Evolutionary conservation across 2,329 filamentous ascomycete species (phyloP), one percentile per base, ranked within the genome.

Genomic region (Cordyceps cateniannulata): DNA sequence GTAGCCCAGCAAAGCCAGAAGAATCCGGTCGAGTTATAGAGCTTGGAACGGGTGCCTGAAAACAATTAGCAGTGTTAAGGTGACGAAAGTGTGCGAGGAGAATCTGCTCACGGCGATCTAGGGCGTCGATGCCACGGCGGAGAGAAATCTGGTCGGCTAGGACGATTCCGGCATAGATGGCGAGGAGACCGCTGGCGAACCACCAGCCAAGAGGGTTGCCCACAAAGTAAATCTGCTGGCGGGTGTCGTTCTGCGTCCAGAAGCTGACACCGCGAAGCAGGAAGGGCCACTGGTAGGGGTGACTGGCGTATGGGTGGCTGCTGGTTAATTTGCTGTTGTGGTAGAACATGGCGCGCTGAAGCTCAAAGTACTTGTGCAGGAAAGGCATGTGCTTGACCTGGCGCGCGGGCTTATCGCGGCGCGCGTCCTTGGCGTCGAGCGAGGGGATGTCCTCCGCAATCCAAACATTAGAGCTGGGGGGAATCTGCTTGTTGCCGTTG

Each of bases 1-100:
- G 92, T 93, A 16, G 91, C 92, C 95, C 95, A 99, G 60, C 92
- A 91, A 61, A 99, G 85, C 85, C 97, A 98, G 81, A 99, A 96
- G 84, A 99, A 99, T 25, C 95, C 95, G 0, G 95, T 98, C 59
- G 92, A 97, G 81, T 98, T 98, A 79, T 99, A 99, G 54, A 99
- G 83, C 65, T 93, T 92, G 25, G 90, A 93, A 66, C 95, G 93
- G 32, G 95, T 92, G 66, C 92, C 92, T 89, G 71, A 53, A 63
- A 52, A 10, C 5, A 20, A 45, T 32, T 50, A 52, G 29, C 3
- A 8, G 0, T 42, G 18, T 22, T 10, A n/a, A n/a, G 45, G 29
- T n/a, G 20, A 47, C 16, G 5, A 59, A 16, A 20, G 27, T 14
- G 22, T 25, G 12, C 7, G 20, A 18, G 24, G 10, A 3, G 3